A percentile compares a stretch with the other conserved stretches of the same genome.
These are phyloP conservation scores for Fraxinus albicans DNA, from an alignment of 305 asterid species.

Conservation along the genomic window DNA sequence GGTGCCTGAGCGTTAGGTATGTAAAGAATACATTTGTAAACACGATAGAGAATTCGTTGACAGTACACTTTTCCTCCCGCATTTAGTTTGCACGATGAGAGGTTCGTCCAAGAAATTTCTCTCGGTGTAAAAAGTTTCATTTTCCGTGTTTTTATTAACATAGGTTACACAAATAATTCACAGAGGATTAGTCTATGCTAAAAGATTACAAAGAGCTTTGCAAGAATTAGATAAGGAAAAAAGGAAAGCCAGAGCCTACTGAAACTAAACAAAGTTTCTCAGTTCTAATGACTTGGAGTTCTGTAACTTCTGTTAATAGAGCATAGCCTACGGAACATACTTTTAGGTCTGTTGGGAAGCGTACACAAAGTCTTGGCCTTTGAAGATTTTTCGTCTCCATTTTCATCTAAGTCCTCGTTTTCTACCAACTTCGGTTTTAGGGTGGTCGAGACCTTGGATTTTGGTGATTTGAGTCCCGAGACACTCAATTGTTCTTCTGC, in stretches of 20 bases:
- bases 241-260: not conserved
- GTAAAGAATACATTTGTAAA: not conserved
- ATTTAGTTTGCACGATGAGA: constrained; percentile 15
- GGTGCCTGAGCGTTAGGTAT: not conserved
- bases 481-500: constrained; percentile 74
- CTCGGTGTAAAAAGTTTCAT: not conserved
- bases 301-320: constrained; percentile 41
- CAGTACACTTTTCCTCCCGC: not conserved
- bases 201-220: constrained; percentile 39
- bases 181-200: constrained; percentile 38
- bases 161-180: constrained; percentile 47
- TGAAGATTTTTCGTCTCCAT: constrained; percentile 39
- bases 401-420: constrained; percentile 42
- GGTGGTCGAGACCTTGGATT: constrained; percentile 53
- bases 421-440: constrained; percentile 80
- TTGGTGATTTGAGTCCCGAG: constrained; percentile 67
- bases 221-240: constrained; percentile 23
- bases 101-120: not conserved
- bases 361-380: constrained; percentile 34
- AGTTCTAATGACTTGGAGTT: constrained; percentile 49
- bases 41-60: not conserved
- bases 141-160: constrained; percentile 37
- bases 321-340: constrained; percentile 80
- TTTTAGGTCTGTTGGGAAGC: constrained; percentile 41
- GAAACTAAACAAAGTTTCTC: constrained; percentile 26